Conservation (phyloP, 2,329 filamentous ascomycete species). For the Clonostachys chloroleuca region DNA sequence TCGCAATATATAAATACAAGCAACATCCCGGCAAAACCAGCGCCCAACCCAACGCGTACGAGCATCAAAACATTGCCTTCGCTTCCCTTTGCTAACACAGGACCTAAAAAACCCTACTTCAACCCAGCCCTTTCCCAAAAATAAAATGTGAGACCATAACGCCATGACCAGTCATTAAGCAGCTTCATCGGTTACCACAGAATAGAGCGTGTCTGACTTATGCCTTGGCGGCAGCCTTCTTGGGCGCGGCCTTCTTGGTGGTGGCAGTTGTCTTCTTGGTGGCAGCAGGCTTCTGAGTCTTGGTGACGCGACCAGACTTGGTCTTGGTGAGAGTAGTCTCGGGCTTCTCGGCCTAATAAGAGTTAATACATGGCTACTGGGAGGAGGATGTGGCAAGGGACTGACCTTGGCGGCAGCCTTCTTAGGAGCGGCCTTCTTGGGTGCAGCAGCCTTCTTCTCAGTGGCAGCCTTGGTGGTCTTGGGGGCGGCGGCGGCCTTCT, state of each 20-base stretch:
- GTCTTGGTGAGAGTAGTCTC: conserved; percentile 69
- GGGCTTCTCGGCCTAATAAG: conserved; percentile 54
- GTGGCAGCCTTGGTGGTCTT: conserved; percentile 16
- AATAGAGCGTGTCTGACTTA: not conserved
- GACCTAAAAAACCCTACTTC: not conserved
- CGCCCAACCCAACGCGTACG: not conserved
- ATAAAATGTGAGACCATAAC: not conserved
- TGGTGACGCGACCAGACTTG: conserved; percentile 81
- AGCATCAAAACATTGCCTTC: not conserved
- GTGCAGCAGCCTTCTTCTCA: conserved; percentile 10
- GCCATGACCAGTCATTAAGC: conserved; percentile 6
- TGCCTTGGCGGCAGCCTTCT: conserved; percentile 13
- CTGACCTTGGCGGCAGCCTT: conserved; percentile 31
- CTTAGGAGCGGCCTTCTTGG: conserved; percentile 43
- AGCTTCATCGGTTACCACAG: not conserved
- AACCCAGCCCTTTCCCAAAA: not conserved
- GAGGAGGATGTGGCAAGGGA: conserved; percentile 11
- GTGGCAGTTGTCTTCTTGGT: conserved; percentile 41
- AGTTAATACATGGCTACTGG: not conserved
- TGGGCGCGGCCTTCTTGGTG: conserved; percentile 41
- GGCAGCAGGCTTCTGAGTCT: conserved; percentile 48
- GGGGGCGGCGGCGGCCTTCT: conserved; percentile 19
- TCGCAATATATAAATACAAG: not conserved
- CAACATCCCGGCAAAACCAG: not conserved
- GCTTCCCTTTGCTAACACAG: not conserved